Base-by-base conservation (phyloP, 208 protist species). In the Crithidia fasciculata region DNA sequence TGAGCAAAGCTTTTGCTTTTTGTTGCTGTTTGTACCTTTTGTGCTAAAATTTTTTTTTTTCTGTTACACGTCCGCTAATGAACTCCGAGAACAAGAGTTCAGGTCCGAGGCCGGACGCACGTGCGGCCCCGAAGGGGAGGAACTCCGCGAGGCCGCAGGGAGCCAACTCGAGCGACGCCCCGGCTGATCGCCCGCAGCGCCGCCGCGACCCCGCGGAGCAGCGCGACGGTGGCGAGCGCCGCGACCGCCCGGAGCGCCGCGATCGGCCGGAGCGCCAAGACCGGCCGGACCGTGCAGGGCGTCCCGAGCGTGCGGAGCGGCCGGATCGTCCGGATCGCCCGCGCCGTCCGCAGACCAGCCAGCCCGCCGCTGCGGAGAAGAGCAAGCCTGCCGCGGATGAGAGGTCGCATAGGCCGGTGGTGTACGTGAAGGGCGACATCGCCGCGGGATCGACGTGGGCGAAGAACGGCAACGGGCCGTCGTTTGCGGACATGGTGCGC, bases 401-500 rank as follows among this genome's bases (percentile, higher is more conserved):
- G 9, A 68, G 52, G 56, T 12, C 65, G n/a, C 80, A 80, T 75
- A 60, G 67, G 16, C 72, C 81, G n/a, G 74, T 73, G 16, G 72
- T 89, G n/a, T 78, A 87, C 54, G 65, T 81, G 62, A 91, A 91
- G 67, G 53, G 59, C 8, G 78, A 82, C 52, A 76, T 86, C 40
- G 52, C 63, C 16, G 13, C 63, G 40, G 56, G 76, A 36, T 78
- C 77, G n/a, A 85, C 75, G 19, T 91, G 86, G 86, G 64, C 80
- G 16, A 91, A 89, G 68, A 76, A 69, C 47, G 68, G 83, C 67
- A 85, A 69, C 36, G 84, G 82, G n/a, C 78, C 79, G 64, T 88
- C 86, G 19, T 91, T 91, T 68, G 83, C 81, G 16, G 86, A 91
- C 69, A 81, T 91, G 71, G 83, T 87, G 50, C 80, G 84, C 18